These are phyloP conservation scores for Durio zibethinus DNA, from an alignment of 345 rosid species.

Conservation along the genomic window DNA sequence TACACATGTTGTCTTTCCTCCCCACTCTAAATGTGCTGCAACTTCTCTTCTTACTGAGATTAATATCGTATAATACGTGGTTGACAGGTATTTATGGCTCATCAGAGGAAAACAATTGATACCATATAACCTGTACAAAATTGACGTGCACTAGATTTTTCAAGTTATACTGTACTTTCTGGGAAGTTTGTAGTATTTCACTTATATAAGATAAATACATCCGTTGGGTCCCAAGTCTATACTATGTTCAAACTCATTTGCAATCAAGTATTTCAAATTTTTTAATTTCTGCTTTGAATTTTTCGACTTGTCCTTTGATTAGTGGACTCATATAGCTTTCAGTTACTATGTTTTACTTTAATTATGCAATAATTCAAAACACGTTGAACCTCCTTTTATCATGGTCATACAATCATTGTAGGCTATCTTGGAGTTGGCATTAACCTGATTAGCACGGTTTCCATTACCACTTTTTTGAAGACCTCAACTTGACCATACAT, in stretches of 20 bases:
- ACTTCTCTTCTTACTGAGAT: not conserved
- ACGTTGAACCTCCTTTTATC: too few relatives aligned
- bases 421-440: too few relatives aligned
- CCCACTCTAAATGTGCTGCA: not conserved
- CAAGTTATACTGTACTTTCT: not conserved
- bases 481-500: not conserved
- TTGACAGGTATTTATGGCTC: not conserved
- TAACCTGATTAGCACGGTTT: too few relatives aligned
- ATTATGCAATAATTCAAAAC: not conserved
- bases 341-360: not conserved
- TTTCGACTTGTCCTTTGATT: not conserved
- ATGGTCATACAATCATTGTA: too few relatives aligned
- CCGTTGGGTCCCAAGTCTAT: not conserved
- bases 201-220: not conserved
- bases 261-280: not conserved
- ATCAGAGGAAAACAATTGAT: not conserved
- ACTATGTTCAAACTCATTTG: not conserved
- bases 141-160: not conserved
- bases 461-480: not conserved
- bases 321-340: not conserved
- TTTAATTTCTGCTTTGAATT: not conserved
- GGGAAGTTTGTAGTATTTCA: not conserved
- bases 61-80: not conserved
- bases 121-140: not conserved
- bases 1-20: not conserved